Conservation (phyloP, 306 rosid genomes). For the Acacia acuminata region DNA sequence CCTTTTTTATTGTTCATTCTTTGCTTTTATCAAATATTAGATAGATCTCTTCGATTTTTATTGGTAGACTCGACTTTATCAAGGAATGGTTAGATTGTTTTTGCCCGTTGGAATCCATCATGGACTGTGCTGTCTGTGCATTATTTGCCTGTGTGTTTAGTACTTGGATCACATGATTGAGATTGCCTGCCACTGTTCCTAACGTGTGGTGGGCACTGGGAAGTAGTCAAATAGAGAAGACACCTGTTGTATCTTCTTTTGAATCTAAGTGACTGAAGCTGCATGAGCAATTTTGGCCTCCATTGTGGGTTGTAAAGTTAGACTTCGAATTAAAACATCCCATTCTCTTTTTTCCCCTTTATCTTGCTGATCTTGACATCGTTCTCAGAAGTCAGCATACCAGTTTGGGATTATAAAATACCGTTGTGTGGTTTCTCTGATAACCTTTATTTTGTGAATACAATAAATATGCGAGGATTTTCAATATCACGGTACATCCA, state of each 20-base stretch:
- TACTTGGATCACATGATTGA: not conserved
- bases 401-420: not conserved
- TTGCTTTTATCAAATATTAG: not conserved
- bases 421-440: not conserved
- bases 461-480: not conserved
- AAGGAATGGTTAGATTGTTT: not conserved
- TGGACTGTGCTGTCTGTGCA: not conserved
- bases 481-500: not conserved
- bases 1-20: not conserved
- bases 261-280: not conserved
- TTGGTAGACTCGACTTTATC: not conserved
- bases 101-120: not conserved
- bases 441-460: not conserved
- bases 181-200: not conserved
- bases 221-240: not conserved
- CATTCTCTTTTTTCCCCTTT: not conserved
- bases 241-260: not conserved
- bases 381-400: not conserved
- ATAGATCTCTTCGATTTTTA: not conserved
- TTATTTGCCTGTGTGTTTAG: not conserved
- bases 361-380: not conserved
- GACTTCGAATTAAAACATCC: not conserved
- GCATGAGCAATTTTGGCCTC: not conserved
- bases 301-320: not conserved
- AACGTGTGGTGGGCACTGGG: not conserved